A percentile compares a stretch with the other conserved stretches of the same genome.
Evolutionary conservation across 2,329 filamentous ascomycete species (phyloP).

Genomic region (Rhynchosporium graminicola): DNA sequence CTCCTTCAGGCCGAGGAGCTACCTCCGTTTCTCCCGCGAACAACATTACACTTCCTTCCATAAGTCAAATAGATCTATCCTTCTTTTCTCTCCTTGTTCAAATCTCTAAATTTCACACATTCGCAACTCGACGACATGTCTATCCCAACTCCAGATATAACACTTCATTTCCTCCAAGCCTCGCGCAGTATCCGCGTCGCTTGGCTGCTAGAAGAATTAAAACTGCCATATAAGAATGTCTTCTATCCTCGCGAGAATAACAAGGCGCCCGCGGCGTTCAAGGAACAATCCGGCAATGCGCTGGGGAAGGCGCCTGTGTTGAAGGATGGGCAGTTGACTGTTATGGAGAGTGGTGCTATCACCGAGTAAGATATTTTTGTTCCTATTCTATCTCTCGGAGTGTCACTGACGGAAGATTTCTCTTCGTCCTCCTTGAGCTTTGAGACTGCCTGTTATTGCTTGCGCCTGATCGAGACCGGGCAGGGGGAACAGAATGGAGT

Average conservation of each 20-base stretch:
- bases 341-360: conserved; percentile 50
- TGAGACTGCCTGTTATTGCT: no score
- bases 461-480: background rate
- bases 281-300: conserved; percentile 43
- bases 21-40: background rate
- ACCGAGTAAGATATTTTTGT: conserved; percentile 43
- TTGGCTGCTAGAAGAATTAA: conserved; percentile 49
- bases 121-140: conserved; percentile 9
- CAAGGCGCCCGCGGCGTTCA: conserved; percentile 47
- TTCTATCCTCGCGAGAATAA: conserved; percentile 44
- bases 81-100: background rate
- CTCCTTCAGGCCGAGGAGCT: background rate
- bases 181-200: conserved; percentile 41
- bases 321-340: conserved; percentile 44
- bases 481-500: background rate
- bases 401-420: no score
- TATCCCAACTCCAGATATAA: conserved; percentile 29
- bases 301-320: conserved; percentile 50
- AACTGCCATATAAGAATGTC: conserved; percentile 45
- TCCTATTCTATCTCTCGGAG: no score
- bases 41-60: background rate
- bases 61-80: background rate
- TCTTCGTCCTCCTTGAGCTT: no score
- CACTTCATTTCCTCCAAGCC: conserved; percentile 50
- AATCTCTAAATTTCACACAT: background rate